Evolutionary conservation across 192 early-diverging fungal genomes (phyloP), one percentile per base, ranked within the genome.

Genomic region (Coemansia sp.): DNA sequence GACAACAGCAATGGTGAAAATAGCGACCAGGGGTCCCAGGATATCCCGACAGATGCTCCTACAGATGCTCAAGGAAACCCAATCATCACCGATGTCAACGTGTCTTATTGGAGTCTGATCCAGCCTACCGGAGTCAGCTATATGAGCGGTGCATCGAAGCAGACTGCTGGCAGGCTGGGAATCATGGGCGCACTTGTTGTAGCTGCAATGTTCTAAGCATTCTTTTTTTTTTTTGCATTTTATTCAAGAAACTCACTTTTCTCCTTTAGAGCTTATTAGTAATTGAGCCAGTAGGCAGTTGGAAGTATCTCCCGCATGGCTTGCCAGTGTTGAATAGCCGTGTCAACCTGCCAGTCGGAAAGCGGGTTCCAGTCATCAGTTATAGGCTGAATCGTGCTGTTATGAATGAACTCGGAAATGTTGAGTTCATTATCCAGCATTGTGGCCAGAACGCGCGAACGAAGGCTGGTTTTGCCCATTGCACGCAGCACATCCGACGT

Each of bases 281-380:
- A 89, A 49, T 85, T 80, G 7, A 82, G 56, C 92, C 92, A 94
- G 67, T 90, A 87, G 12, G 82, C 85, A 16, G 69, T 52, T 12
- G 84, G 80, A 50, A 91, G 81, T 63, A 91, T 48, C 5, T 63
- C 61, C 37, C 87, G 73, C 87, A 93, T 90, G 46, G 84, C 70
- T 12, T 82, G 59, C 90, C 89, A 93, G 70, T 93, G 90, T 48
- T 76, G 69, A 46, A 69, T 47, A 5, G 89, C 87, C 1, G 81
- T 74, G 2, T 49, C 45, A 1, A 76, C 59, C 76, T 88, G 86
- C 72, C 84, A 78, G 30, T 55, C 50, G 41, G 78, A 62, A 57
- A 90, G 70, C 37, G 84, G 83, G 53, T 88, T 89, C 49, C 83
- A 64, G 30, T 64, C 33, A 57, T 89, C 88, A 9, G 84, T 84